Evolutionary conservation across 495 filamentous ascomycete species (phyloP).

Genomic region (Hypomontagnella submonticulosa): DNA sequence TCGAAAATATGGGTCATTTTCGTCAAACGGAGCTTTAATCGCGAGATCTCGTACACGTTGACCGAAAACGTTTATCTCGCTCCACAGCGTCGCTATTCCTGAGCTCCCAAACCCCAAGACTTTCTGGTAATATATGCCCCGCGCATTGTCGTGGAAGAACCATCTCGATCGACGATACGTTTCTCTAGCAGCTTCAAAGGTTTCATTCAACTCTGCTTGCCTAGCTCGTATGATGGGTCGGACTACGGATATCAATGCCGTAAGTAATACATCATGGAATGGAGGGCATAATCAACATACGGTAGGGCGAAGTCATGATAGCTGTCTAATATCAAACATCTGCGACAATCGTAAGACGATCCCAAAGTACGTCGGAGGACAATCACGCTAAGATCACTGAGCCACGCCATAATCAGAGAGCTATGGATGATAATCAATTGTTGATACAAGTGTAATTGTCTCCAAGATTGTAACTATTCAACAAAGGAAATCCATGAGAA

Average conservation of each 20-base stretch:
- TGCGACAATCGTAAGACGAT: neutral
- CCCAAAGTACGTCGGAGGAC: neutral
- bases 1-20: conserved; percentile 18
- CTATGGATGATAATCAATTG: neutral
- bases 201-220: neutral
- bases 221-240: conserved; percentile 13
- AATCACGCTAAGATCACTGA: neutral
- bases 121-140: conserved; percentile 7
- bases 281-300: conserved; percentile 8
- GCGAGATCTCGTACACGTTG: conserved; percentile 15
- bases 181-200: conserved; percentile 9
- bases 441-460: conserved; percentile 16
- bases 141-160: conserved; percentile 11
- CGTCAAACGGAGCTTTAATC: conserved; percentile 18
- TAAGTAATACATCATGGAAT: neutral
- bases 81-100: conserved; percentile 25
- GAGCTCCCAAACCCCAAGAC: conserved; percentile 32
- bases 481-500: neutral
- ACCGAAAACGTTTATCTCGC: neutral
- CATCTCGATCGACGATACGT: conserved; percentile 1
- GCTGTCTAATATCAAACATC: neutral
- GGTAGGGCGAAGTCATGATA: conserved; percentile 11
- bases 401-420: neutral
- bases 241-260: conserved; percentile 17
- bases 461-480: neutral